Evolutionary conservation across 2,329 filamentous ascomycete genomes (phyloP).

Genomic region (Aspergillus transmontanensis): DNA sequence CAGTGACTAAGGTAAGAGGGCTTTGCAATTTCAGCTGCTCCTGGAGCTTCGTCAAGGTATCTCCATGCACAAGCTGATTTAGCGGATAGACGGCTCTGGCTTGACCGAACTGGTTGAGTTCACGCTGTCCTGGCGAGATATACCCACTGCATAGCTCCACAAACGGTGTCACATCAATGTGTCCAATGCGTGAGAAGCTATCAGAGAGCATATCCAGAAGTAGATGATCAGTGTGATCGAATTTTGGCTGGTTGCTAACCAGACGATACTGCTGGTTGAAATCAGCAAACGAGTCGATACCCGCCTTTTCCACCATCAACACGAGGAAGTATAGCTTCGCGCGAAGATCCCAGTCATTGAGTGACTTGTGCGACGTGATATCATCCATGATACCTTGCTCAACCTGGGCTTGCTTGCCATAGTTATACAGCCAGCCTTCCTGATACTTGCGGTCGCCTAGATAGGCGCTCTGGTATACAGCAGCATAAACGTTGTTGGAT

Average conservation of each 20-base stretch:
- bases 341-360: not conserved
- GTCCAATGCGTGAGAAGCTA: not conserved
- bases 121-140: not conserved
- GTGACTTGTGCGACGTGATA: not conserved
- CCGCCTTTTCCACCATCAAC: not conserved
- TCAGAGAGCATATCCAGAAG: not conserved
- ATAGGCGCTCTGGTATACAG: not conserved
- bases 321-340: not conserved
- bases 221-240: not conserved
- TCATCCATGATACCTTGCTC: not conserved
- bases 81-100: not conserved
- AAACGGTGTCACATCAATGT: not conserved
- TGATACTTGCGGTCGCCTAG: not conserved
- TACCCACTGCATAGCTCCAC: not conserved
- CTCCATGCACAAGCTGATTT: not conserved
- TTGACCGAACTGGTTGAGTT: not conserved
- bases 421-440: not conserved
- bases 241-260: not conserved
- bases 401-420: not conserved
- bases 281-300: not conserved
- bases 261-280: not conserved
- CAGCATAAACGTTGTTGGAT: not conserved
- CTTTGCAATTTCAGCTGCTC: not conserved
- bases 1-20: not conserved
- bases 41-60: not conserved